A percentile compares a stretch with the other conserved stretches of the same genome.
Conservation (phyloP, 2,329 filamentous ascomycete genomes). For the Juglanconis oblonga region DNA sequence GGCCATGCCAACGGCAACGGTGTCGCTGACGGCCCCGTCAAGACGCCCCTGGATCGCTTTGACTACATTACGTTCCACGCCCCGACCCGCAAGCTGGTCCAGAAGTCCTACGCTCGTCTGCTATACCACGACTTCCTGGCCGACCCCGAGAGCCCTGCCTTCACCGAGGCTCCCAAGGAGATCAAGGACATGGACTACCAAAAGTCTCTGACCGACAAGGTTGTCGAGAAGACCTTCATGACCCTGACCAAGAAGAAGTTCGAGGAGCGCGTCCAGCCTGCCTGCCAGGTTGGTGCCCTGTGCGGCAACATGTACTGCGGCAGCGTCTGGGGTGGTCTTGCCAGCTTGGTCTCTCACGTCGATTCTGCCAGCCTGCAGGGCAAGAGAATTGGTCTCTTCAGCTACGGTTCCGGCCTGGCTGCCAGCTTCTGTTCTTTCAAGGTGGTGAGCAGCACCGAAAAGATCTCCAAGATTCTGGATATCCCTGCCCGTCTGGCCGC, state of each 20-base stretch:
- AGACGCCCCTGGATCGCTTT: slow-evolving; percentile 73
- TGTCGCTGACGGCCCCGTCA: slow-evolving; percentile 48
- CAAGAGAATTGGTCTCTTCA: slow-evolving; percentile 75
- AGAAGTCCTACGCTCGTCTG: slow-evolving; percentile 80
- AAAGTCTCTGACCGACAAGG: slow-evolving; percentile 77
- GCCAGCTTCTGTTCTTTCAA: slow-evolving; percentile 72
- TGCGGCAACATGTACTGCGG: slow-evolving; percentile 69
- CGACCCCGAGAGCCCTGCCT: slow-evolving; percentile 64
- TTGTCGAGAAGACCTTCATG: slow-evolving; percentile 86
- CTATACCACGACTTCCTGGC: slow-evolving; percentile 82
- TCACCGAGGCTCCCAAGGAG: slow-evolving; percentile 73
- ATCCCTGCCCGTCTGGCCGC: slow-evolving; percentile 66
- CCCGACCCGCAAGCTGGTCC: slow-evolving; percentile 82
- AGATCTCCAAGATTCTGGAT: slow-evolving; percentile 65
- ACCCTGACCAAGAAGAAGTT: slow-evolving; percentile 79
- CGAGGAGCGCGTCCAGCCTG: slow-evolving; percentile 70
- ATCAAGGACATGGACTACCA: slow-evolving; percentile 76
- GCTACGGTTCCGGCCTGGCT: slow-evolving; percentile 74
- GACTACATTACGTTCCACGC: slow-evolving; percentile 82
- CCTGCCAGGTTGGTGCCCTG: slow-evolving; percentile 73
- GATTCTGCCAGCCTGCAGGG: slow-evolving; percentile 61
- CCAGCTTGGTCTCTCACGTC: slow-evolving; percentile 64
- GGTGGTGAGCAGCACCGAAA: slow-evolving; percentile 66
- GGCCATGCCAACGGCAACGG: slow-evolving; percentile 56
- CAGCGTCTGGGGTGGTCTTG: slow-evolving; percentile 75